Percentiles rank a stretch among this genome's conserved stretches.
Conservation (phyloP, 108 stramenopile species). For the Nitzschia sp. region DNA sequence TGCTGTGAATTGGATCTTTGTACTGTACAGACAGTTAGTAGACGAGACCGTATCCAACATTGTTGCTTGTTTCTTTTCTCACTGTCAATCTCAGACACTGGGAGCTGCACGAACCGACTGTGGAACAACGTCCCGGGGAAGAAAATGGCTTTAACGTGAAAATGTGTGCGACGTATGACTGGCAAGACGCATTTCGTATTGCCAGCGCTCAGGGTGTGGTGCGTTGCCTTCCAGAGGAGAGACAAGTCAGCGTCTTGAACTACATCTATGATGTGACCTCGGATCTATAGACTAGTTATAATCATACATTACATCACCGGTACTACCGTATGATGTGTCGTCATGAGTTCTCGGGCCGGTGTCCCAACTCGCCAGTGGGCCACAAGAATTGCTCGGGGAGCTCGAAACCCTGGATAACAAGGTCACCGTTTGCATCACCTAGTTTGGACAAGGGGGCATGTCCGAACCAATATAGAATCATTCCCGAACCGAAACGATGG, state of each 20-base stretch:
- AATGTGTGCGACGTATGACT: constrained; percentile 38
- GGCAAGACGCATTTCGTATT: constrained; percentile 20
- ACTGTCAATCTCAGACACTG: constrained; percentile 28
- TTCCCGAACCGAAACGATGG: constrained; percentile 82
- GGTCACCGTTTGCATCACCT: constrained; percentile 62
- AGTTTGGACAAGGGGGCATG: constrained; percentile 76
- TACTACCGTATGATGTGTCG: background rate
- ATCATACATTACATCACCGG: background rate
- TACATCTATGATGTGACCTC: constrained; percentile 29
- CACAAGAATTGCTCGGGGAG: constrained; percentile 63
- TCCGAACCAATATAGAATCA: constrained; percentile 87
- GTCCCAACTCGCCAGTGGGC: constrained; percentile 65
- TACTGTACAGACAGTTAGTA: too few species aligned
- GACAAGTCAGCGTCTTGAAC: constrained; percentile 36
- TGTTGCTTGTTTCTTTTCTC: too few species aligned
- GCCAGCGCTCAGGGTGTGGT: constrained; percentile 33
- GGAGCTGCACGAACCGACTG: constrained; percentile 35
- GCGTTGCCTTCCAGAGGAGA: constrained; percentile 6
- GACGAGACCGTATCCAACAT: too few species aligned
- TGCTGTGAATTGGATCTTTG: too few species aligned
- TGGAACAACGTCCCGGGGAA: constrained; percentile 5
- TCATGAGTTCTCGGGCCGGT: constrained; percentile 2
- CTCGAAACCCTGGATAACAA: constrained; percentile 59
- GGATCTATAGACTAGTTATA: constrained; percentile 10
- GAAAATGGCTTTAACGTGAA: constrained; percentile 12